These are phyloP conservation scores for Aspergillus sp. DNA, from an alignment of 2,329 filamentous ascomycete genomes.

Conservation along the genomic window DNA sequence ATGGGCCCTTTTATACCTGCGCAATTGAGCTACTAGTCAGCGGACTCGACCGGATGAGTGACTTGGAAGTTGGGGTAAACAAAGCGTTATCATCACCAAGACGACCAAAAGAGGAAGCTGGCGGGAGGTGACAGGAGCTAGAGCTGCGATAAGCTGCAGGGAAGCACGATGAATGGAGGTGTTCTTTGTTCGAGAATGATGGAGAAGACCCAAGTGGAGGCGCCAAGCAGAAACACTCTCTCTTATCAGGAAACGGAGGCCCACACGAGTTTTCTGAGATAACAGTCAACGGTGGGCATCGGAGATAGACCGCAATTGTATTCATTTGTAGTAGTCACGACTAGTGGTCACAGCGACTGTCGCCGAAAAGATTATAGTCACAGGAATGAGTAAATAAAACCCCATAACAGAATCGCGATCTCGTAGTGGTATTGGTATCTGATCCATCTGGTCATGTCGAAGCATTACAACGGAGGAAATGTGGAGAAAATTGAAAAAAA, in stretches of 20 bases:
- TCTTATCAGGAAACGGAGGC: background rate
- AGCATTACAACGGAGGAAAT: constrained; percentile 3
- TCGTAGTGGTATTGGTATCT: constrained; percentile 14
- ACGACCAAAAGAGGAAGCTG: constrained; percentile 8
- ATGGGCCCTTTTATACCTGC: constrained; percentile 9
- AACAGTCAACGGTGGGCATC: background rate
- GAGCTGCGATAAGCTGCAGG: constrained; percentile 4
- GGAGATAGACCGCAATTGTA: constrained; percentile 7
- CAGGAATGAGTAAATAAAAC: constrained; percentile 5
- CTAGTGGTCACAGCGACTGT: constrained; percentile 4
- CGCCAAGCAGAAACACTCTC: constrained; percentile 4
- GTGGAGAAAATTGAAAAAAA: background rate
- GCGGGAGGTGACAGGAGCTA: background rate
- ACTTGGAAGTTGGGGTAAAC: constrained; percentile 7
- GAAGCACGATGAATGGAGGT: background rate
- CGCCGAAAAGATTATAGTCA: constrained; percentile 1
- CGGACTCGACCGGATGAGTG: background rate
- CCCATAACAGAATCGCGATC: constrained; percentile 5
- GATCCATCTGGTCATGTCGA: constrained; percentile 6
- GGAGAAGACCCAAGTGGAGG: constrained; percentile 4
- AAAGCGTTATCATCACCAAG: constrained; percentile 3
- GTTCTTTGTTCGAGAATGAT: background rate
- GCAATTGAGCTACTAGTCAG: background rate
- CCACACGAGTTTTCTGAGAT: background rate
- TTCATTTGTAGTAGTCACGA: constrained; percentile 4